phyloP scores from a whole-genome alignment of 2,329 filamentous ascomycete species.

The Fusarium odoratissimum region DNA sequence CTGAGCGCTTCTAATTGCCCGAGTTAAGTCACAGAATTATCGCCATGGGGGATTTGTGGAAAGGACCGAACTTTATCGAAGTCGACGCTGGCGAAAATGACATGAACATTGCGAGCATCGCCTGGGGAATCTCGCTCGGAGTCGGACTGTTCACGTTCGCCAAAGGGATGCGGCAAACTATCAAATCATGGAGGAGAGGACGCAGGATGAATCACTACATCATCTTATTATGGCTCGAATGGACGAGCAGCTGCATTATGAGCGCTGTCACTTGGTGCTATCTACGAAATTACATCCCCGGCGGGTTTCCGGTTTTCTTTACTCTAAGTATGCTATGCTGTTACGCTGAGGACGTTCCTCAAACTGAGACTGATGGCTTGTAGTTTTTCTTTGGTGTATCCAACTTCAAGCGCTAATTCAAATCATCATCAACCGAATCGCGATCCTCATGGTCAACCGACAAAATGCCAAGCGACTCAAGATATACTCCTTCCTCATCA shows the following conservation, averaged over 20 bases:
- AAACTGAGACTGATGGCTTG: too few relatives aligned
- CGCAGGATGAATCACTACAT: constrained; percentile 38
- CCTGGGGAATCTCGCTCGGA: constrained; percentile 44
- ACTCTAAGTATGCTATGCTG: constrained; percentile 20
- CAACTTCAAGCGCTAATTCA: constrained; percentile 64
- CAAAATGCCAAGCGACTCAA: constrained; percentile 55
- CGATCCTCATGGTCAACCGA: constrained; percentile 58
- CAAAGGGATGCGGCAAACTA: constrained; percentile 40
- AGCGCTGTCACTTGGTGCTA: constrained; percentile 45
- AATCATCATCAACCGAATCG: constrained; percentile 67
- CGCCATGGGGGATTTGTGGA: constrained; percentile 35
- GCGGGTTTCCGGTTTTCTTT: constrained; percentile 44
- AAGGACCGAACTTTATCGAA: constrained; percentile 22
- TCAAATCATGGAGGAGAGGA: constrained; percentile 41
- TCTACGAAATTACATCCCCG: constrained; percentile 38
- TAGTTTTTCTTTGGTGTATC: constrained; percentile 52
- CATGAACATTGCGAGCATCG: constrained; percentile 46
- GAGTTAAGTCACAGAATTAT: background rate
- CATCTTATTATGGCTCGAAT: constrained; percentile 42
- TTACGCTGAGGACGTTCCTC: too few relatives aligned
- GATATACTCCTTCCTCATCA: constrained; percentile 55
- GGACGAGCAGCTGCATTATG: constrained; percentile 42
- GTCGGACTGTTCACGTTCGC: constrained; percentile 42
- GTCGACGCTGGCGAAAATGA: constrained; percentile 35
- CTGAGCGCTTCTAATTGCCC: background rate